Conservation (phyloP, 345 rosid species). For the Eutrema heterophyllum region DNA sequence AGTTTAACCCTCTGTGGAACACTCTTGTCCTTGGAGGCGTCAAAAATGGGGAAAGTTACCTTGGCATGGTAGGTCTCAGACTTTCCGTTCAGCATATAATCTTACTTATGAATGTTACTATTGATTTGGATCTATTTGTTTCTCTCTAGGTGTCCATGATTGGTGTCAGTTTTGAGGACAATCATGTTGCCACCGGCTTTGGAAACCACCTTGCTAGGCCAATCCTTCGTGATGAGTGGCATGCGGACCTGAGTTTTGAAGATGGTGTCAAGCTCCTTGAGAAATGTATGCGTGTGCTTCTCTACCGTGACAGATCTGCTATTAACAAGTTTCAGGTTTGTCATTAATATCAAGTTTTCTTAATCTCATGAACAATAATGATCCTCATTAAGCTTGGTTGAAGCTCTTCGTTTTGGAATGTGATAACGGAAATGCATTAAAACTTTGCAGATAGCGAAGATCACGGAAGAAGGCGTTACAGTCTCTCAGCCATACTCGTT, state of each 20-base stretch:
- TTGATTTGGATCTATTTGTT: slow-evolving; percentile 10
- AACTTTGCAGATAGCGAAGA: slow-evolving; percentile 75
- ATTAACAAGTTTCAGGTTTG: slow-evolving; percentile 94
- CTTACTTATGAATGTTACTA: background rate
- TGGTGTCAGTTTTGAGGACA: slow-evolving; percentile 88
- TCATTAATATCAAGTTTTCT: background rate
- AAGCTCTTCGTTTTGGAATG: background rate
- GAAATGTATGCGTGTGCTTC: slow-evolving; percentile 97
- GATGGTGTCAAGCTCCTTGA: slow-evolving; percentile 89
- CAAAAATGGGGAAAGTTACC: slow-evolving; percentile 88
- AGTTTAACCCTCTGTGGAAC: slow-evolving; percentile 95
- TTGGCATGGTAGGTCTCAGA: slow-evolving; percentile 64
- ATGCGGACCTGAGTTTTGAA: slow-evolving; percentile 78
- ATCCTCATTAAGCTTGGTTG: background rate
- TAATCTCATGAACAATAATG: background rate
- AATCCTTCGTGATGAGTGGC: slow-evolving; percentile 95
- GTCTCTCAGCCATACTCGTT: slow-evolving; percentile 82
- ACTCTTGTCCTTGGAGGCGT: slow-evolving; percentile 96
- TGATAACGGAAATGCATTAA: background rate
- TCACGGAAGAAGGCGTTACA: slow-evolving; percentile 82
- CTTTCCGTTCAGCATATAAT: background rate
- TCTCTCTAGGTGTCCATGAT: slow-evolving; percentile 73
- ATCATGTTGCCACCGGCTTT: slow-evolving; percentile 94
- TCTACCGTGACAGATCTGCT: slow-evolving; percentile 96
- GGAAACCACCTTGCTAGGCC: slow-evolving; percentile 98